These are phyloP conservation scores for Teratosphaeria zuluensis DNA, from an alignment of 2,329 filamentous ascomycete genomes.

Conservation along the genomic window DNA sequence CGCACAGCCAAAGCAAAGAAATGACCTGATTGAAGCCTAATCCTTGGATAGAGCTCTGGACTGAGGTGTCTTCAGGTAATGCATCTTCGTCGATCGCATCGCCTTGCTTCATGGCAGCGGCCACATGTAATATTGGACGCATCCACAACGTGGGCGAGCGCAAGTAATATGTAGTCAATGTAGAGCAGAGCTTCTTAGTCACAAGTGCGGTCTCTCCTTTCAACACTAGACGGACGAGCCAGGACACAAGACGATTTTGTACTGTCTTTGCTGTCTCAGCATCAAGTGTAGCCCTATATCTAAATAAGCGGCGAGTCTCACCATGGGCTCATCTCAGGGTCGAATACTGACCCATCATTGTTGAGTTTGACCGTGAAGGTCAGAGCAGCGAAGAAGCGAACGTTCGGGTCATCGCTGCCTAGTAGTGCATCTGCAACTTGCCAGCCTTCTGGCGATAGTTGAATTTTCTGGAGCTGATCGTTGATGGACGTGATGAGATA, in stretches of 20 bases:
- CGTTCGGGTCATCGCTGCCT: constrained; percentile 57
- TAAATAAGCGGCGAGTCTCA: constrained; percentile 15
- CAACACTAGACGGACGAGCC: constrained; percentile 48
- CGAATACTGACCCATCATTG: constrained; percentile 27
- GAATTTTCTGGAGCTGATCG: constrained; percentile 65
- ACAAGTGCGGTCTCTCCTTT: constrained; percentile 51
- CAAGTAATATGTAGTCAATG: constrained; percentile 64
- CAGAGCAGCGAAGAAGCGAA: constrained; percentile 85
- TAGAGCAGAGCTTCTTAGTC: constrained; percentile 65
- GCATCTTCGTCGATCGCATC: constrained; percentile 12
- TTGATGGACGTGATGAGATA: constrained; percentile 49
- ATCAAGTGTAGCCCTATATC: constrained; percentile 35
- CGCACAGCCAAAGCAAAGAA: constrained; percentile 55
- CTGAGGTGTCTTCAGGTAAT: constrained; percentile 34
- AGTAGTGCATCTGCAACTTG: constrained; percentile 70
- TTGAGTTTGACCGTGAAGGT: constrained; percentile 94
- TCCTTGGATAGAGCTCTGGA: constrained; percentile 36
- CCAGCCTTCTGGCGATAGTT: constrained; percentile 77
- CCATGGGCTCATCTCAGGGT: constrained; percentile 21
- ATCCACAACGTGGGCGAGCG: constrained; percentile 60
- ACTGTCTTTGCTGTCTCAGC: constrained; percentile 51
- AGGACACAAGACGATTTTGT: constrained; percentile 51
- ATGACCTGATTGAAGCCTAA: constrained; percentile 44
- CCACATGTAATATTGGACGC: constrained; percentile 42
- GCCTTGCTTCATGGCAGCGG: constrained; percentile 17